phyloP scores from a whole-genome alignment of 805 yeast species.

The Candida parachauliodes region DNA sequence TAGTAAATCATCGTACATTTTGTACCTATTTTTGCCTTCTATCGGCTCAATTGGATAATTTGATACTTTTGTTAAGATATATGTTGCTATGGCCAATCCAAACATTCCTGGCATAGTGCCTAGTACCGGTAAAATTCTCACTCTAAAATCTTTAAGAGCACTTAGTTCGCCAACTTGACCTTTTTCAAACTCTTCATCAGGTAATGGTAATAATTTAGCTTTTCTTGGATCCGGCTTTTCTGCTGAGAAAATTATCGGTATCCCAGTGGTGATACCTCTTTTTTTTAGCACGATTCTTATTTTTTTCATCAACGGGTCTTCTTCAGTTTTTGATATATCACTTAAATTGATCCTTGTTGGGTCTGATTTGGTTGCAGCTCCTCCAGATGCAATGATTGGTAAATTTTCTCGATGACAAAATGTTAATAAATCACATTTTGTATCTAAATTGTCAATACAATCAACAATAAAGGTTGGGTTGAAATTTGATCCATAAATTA shows the following conservation, averaged over 20 bases:
- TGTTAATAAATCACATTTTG: constrained; percentile 86
- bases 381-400: constrained; percentile 86
- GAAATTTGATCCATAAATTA: constrained; percentile 45
- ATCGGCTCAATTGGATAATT: constrained; percentile 91
- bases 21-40: constrained; percentile 84
- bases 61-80: constrained; percentile 70
- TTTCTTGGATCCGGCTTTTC: constrained; percentile 97
- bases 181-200: constrained; percentile 73
- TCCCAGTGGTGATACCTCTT: constrained; percentile 69
- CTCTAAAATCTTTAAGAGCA: constrained; percentile 86
- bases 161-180: constrained; percentile 86
- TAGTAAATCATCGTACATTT: constrained; percentile 77
- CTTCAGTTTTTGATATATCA: constrained; percentile 86
- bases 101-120: constrained; percentile 98
- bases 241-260: constrained; percentile 86
- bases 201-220: constrained; percentile 81
- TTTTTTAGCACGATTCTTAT: constrained; percentile 82
- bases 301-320: constrained; percentile 86
- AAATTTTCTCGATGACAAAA: constrained; percentile 61
- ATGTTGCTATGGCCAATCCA: constrained; percentile 86
- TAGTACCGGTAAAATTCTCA: constrained; percentile 88
- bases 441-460: constrained; percentile 94
- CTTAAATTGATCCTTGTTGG: constrained; percentile 87
- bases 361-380: constrained; percentile 96
- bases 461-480: constrained; percentile 81